A percentile compares a stretch with the other conserved stretches of the same genome.
Conservation (phyloP, 2,329 filamentous ascomycete species). For the Emergomyces orientalis region DNA sequence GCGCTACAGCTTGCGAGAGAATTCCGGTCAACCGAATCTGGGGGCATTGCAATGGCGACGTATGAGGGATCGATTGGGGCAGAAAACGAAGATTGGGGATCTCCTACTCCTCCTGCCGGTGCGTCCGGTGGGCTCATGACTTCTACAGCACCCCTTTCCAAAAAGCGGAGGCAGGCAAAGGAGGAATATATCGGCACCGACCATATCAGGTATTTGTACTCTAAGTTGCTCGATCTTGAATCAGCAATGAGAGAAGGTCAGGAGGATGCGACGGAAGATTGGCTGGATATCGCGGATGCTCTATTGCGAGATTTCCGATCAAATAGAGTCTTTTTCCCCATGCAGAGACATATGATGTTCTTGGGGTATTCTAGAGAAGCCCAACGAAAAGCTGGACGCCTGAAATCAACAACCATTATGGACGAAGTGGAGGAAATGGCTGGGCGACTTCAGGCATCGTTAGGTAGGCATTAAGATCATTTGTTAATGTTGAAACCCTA, state of each 20-base stretch:
- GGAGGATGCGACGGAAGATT: conserved; percentile 43
- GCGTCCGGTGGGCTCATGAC: conserved; percentile 16
- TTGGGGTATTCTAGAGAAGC: conserved; percentile 39
- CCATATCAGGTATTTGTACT: conserved; percentile 38
- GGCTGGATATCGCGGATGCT: conserved; percentile 50
- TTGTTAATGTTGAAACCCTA: neutral
- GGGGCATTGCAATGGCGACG: conserved; percentile 17
- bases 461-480: conserved; percentile 26
- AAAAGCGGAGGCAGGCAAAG: conserved; percentile 20
- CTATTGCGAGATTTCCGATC: conserved; percentile 52
- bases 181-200: conserved; percentile 25
- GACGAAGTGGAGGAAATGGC: conserved; percentile 38
- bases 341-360: conserved; percentile 43
- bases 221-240: conserved; percentile 40
- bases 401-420: conserved; percentile 30
- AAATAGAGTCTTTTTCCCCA: conserved; percentile 51
- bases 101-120: conserved; percentile 2
- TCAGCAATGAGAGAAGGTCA: conserved; percentile 43
- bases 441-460: conserved; percentile 34
- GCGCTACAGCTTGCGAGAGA: conserved; percentile 35
- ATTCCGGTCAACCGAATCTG: conserved; percentile 24
- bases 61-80: neutral
- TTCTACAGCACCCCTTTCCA: conserved; percentile 13
- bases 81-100: conserved; percentile 1
- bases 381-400: conserved; percentile 29